A percentile compares a stretch with the other conserved stretches of the same genome.
Conservation (phyloP, 352 stramenopile genomes). For the Pythium aquatile region DNA sequence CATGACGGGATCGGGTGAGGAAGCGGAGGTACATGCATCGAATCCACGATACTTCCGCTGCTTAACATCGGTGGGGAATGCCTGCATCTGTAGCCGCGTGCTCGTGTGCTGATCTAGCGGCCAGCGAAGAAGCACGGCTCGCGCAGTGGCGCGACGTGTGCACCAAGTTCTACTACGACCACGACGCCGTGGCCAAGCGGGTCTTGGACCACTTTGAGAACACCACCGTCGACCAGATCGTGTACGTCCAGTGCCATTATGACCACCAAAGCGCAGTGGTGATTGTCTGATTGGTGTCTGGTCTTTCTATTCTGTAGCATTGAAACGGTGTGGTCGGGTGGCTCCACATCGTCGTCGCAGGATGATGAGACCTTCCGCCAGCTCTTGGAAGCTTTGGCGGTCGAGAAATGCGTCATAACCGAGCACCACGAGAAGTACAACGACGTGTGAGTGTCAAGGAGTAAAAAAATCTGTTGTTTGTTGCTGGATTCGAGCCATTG, state of each 20-base stretch:
- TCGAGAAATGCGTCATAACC: constrained; percentile 15
- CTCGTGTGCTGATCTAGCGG: constrained; percentile 32
- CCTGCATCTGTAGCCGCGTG: constrained; percentile 26
- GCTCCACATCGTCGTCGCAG: not conserved
- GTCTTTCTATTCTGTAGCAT: constrained; percentile 10
- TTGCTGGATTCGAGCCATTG: not conserved
- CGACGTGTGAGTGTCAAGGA: constrained; percentile 12
- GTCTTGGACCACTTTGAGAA: constrained; percentile 71
- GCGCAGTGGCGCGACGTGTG: constrained; percentile 60
- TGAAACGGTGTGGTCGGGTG: constrained; percentile 5
- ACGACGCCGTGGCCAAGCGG: constrained; percentile 54
- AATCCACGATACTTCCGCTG: too few species aligned
- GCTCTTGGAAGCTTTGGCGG: constrained; percentile 4
- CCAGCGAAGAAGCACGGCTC: constrained; percentile 30
- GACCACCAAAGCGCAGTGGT: not conserved
- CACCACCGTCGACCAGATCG: constrained; percentile 61
- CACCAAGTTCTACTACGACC: constrained; percentile 58
- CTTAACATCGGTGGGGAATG: not conserved
- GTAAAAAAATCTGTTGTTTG: too few species aligned
- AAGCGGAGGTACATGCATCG: not conserved
- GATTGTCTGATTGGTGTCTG: not conserved
- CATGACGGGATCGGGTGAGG: not conserved
- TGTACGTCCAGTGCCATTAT: constrained; percentile 24
- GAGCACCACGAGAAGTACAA: constrained; percentile 17
- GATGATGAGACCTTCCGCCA: constrained; percentile 13